A percentile compares a stretch with the other conserved stretches of the same genome.
Conservation (phyloP, 2,329 filamentous ascomycete genomes). For the Trichophyton benhamiae region DNA sequence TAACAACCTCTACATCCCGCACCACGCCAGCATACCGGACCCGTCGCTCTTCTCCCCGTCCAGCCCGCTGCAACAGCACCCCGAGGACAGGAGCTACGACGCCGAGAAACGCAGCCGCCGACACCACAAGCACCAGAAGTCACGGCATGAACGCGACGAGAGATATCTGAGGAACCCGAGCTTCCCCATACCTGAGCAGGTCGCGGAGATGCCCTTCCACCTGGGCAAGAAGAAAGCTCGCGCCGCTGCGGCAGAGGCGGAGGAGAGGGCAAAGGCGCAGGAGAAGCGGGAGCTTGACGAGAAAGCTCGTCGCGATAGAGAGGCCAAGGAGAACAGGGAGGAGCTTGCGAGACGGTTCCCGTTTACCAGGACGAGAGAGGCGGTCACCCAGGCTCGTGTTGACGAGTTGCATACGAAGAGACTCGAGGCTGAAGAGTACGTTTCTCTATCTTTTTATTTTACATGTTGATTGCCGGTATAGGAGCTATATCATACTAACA, state of each 20-base stretch:
- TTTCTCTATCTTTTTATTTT: constrained; percentile 25
- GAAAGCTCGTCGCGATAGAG: not conserved
- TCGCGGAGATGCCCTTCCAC: not conserved
- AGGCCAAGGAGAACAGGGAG: not conserved
- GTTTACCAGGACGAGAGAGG: constrained; percentile 17
- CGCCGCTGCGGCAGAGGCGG: not conserved
- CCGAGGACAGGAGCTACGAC: not conserved
- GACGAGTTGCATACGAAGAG: constrained; percentile 45
- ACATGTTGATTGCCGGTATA: no score
- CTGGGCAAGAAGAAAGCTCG: constrained; percentile 2
- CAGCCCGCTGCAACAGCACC: not conserved
- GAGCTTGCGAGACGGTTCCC: not conserved
- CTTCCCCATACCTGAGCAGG: not conserved
- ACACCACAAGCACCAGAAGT: not conserved
- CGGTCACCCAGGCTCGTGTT: constrained; percentile 26
- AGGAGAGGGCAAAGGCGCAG: not conserved
- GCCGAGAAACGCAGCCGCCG: not conserved
- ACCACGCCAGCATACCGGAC: constrained; percentile 1
- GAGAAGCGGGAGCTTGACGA: not conserved
- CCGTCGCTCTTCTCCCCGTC: not conserved
- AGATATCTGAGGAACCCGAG: not conserved
- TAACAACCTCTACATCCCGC: constrained; percentile 3
- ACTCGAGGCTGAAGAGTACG: constrained; percentile 65
- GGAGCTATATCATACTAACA: not conserved
- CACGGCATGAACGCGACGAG: constrained; percentile 1